Evolutionary conservation across 768 basidiomycete species (phyloP).

Genomic region (Gloeophyllum trabeum): DNA sequence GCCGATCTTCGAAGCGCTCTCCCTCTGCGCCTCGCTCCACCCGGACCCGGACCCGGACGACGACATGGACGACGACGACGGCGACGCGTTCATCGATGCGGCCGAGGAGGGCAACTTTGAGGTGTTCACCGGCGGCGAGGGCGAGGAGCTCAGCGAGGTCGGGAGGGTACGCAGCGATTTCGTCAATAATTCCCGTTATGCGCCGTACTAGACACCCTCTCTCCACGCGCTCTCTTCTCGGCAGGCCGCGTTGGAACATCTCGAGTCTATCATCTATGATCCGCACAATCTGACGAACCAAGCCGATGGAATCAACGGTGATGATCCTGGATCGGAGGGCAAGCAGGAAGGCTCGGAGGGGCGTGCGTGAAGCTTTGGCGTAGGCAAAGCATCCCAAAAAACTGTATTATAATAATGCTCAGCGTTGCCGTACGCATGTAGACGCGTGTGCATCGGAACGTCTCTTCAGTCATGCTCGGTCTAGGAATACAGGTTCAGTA

Average conservation of each 20-base stretch:
- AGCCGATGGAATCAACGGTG: conserved; percentile 3
- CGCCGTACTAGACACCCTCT: conserved; percentile 67
- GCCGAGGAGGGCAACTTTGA: conserved; percentile 27
- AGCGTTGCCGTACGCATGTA: not conserved
- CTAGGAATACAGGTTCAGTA: too few species aligned
- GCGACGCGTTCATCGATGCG: conserved; percentile 50
- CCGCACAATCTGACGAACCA: conserved; percentile 14
- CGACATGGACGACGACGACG: conserved; percentile 23
- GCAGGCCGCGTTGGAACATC: conserved; percentile 73
- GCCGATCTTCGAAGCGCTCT: conserved; percentile 77
- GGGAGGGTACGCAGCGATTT: conserved; percentile 94
- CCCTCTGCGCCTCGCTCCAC: conserved; percentile 75
- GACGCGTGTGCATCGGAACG: too few species aligned
- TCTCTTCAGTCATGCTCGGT: too few species aligned
- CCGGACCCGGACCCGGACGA: conserved; percentile 49
- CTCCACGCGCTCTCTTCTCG: conserved; percentile 11
- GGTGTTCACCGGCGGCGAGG: conserved; percentile 49
- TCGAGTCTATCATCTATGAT: conserved; percentile 74
- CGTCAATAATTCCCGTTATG: conserved; percentile 61
- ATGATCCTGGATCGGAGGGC: conserved; percentile 9
- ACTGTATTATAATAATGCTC: not conserved
- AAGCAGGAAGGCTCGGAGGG: conserved; percentile 10
- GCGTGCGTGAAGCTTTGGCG: conserved; percentile 2
- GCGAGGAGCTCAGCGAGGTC: conserved; percentile 72
- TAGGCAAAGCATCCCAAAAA: too few species aligned